A percentile compares a stretch with the other conserved stretches of the same genome.
Conservation (phyloP, 768 basidiomycete genomes). For the Kwoniella mangroviensis region DNA sequence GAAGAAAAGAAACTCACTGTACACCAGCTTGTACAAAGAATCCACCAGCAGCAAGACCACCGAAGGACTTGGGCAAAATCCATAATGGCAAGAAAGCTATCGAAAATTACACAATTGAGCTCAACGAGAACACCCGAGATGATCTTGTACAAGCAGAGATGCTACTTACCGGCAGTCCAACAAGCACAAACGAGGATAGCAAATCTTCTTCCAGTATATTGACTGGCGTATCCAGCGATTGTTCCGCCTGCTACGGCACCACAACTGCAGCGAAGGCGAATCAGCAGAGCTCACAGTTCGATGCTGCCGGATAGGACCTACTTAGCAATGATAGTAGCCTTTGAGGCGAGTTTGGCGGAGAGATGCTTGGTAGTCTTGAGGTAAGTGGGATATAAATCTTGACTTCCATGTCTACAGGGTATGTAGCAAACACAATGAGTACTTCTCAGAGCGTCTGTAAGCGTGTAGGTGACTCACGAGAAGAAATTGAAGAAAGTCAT, state of each 20-base stretch:
- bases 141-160: neutral
- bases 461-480: constrained; percentile 7
- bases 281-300: neutral
- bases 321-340: constrained; percentile 78
- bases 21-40: constrained; percentile 82
- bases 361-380: constrained; percentile 70
- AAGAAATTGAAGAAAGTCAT: constrained; percentile 64
- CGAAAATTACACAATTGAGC: too few relatives aligned
- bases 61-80: constrained; percentile 76
- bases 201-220: constrained; percentile 80
- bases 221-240: constrained; percentile 73
- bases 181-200: constrained; percentile 48
- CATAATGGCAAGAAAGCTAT: constrained; percentile 65
- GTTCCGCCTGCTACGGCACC: constrained; percentile 62
- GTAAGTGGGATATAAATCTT: constrained; percentile 69
- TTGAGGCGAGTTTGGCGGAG: constrained; percentile 65
- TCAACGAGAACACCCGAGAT: too few relatives aligned
- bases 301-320: neutral
- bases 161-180: constrained; percentile 17
- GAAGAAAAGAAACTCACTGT: constrained; percentile 10
- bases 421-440: too few relatives aligned
- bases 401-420: constrained; percentile 63
- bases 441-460: too few relatives aligned
- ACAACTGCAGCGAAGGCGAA: neutral
- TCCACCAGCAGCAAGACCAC: constrained; percentile 75